A percentile compares a stretch with the other conserved stretches of the same genome.
phyloP scores from a whole-genome alignment of 345 rosid genomes.

The Geranium brycei region DNA sequence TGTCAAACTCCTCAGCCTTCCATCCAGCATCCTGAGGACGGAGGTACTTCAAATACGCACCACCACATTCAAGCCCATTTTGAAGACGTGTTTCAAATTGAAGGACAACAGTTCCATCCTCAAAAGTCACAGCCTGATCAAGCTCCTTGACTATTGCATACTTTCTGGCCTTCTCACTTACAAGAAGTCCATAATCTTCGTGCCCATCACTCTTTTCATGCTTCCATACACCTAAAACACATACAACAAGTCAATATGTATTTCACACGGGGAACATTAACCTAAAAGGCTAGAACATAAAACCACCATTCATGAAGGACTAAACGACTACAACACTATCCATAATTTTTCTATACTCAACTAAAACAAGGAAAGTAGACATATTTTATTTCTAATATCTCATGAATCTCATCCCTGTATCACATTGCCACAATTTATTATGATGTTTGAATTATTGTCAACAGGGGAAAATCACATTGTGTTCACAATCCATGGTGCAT shows the following conservation, averaged over 20 bases:
- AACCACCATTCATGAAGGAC: no score
- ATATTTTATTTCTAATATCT: no score
- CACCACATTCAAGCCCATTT: slow-evolving; percentile 31
- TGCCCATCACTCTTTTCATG: slow-evolving; percentile 27
- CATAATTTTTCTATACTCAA: no score
- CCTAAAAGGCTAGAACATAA: no score
- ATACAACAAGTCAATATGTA: background rate
- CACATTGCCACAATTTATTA: no score
- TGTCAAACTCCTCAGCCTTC: slow-evolving; percentile 20
- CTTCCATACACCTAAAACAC: slow-evolving; percentile 22
- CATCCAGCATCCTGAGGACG: slow-evolving; percentile 26
- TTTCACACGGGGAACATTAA: no score
- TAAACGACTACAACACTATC: no score
- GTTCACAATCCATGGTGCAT: no score
- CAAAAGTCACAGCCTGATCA: slow-evolving; percentile 10
- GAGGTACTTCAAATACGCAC: slow-evolving; percentile 26
- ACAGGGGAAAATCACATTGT: no score
- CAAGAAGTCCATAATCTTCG: slow-evolving; percentile 29
- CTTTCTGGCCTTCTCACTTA: slow-evolving; percentile 25
- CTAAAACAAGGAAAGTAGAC: no score
- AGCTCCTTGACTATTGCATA: slow-evolving; percentile 28
- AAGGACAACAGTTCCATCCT: slow-evolving; percentile 22
- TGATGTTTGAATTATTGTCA: no score
- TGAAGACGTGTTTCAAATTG: slow-evolving; percentile 27
- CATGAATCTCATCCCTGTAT: no score